Base-by-base conservation (phyloP, 2,329 filamentous ascomycete genomes). In the Cordyceps pruinosa region DNA sequence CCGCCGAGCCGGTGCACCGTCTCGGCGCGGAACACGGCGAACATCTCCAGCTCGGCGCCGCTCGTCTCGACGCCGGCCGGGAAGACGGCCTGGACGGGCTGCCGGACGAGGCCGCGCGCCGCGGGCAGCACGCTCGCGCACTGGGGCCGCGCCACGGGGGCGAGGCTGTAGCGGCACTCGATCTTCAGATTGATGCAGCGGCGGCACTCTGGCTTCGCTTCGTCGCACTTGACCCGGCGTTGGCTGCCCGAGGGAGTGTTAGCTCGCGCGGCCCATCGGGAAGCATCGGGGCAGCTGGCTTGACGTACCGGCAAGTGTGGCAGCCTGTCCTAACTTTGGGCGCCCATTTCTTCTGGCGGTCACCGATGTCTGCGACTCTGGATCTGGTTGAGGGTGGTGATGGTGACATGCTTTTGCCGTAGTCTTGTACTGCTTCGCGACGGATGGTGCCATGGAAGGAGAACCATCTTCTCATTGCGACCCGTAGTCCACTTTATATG, bases 221-320 rank as follows among this genome's bases (percentile, higher is more conserved):
- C 66, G 41, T 68, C 66, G 26, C 66, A 68, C 55, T 67, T 68
- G 34, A 68, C 62, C 41, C 60, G 62, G 13, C 66, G 61, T 25
- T 60, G 58, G 41, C 66, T 66, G 46, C 1, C 17, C 9, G 34
- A 23, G 15, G 42, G 17, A 8, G 2, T 15, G 9, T 45, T 17
- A 26, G 42, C 42, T 26, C 30, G 12, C 6, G 30, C 12, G 12
- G 30, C 12, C 30, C 30, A 5, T 25, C n/a, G 26, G 23, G 21
- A 17, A 15, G 21, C 13, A 12, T 13, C 12, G 21, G 7, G 5
- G 5, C 2, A 25, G 13, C 21, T 6, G 7, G 19, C 8, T 17
- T 17, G 17, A 47, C 60, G 34, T 48, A 63, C 61, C 60, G 59
- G 57, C 61, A 63, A 25, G 61, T 63, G 25, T 55, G 39, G 35